Percentiles rank a stretch among this genome's conserved stretches.
phyloP scores from a whole-genome alignment of 1,284 basidiomycete genomes.

The Testicularia cyperi region DNA sequence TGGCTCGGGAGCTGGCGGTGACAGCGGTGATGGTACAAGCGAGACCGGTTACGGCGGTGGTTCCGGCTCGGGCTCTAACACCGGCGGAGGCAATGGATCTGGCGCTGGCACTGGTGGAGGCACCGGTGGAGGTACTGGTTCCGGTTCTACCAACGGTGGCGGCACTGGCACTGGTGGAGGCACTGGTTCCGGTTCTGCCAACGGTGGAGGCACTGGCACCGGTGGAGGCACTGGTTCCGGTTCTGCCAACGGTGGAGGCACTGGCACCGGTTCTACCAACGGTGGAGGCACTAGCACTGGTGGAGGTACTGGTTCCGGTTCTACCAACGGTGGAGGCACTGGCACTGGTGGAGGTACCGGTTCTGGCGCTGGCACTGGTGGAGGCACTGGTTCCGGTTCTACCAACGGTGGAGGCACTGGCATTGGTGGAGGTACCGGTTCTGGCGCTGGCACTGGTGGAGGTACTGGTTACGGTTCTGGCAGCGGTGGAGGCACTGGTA shows the following conservation, averaged over 20 bases:
- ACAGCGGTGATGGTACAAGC: neutral
- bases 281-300: constrained; percentile 3
- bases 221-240: neutral
- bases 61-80: neutral
- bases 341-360: constrained; percentile 1
- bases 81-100: constrained; percentile 1
- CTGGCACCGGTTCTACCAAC: constrained; percentile 10
- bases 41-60: neutral
- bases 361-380: constrained; percentile 1
- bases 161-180: constrained; percentile 4
- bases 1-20: neutral
- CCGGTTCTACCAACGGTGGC: neutral
- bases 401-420: constrained; percentile 1
- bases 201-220: constrained; percentile 3
- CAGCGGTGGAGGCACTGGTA: neutral
- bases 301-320: constrained; percentile 1
- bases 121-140: neutral
- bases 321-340: constrained; percentile 3
- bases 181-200: neutral
- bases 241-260: neutral
- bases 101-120: constrained; percentile 1
- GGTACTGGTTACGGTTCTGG: constrained; percentile 5
- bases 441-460: constrained; percentile 4
- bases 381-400: constrained; percentile 4
- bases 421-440: constrained; percentile 4